Conservation (phyloP, 148 eudicot species). For the Camellia lanceoleosa region DNA sequence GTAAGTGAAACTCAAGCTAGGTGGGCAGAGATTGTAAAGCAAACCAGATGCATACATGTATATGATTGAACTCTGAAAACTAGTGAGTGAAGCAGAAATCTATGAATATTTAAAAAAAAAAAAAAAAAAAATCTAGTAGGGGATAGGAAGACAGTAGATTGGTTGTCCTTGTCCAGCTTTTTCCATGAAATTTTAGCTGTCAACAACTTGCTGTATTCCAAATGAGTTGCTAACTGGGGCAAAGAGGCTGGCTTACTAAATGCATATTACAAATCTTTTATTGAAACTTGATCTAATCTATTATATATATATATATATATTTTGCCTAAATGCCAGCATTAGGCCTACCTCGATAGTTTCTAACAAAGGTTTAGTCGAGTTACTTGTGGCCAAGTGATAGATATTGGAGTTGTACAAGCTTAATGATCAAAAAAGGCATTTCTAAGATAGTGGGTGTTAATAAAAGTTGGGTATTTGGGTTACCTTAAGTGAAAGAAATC, state of each 20-base stretch:
- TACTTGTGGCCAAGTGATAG: no score
- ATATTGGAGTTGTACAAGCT: no score
- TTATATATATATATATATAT: no score
- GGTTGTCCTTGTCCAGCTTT: neutral
- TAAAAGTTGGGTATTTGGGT: no score
- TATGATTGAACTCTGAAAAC: neutral
- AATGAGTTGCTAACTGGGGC: neutral
- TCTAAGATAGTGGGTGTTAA: no score
- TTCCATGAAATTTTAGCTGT: neutral
- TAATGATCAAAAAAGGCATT: no score
- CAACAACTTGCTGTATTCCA: neutral
- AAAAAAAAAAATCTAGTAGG: neutral
- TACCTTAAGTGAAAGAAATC: no score
- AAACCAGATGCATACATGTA: neutral
- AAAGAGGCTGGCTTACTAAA: neutral
- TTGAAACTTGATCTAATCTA: neutral
- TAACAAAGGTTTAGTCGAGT: no score
- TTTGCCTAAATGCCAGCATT: neutral
- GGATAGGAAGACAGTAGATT: neutral
- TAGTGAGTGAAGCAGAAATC: neutral
- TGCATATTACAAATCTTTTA: neutral
- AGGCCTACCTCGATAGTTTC: no score
- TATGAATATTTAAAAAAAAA: neutral
- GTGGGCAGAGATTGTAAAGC: neutral
- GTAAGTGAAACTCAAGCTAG: neutral